Evolutionary conservation across 352 stramenopile genomes (phyloP), one percentile per base, ranked within the genome.

Genomic region (Phytophthora europaea): DNA sequence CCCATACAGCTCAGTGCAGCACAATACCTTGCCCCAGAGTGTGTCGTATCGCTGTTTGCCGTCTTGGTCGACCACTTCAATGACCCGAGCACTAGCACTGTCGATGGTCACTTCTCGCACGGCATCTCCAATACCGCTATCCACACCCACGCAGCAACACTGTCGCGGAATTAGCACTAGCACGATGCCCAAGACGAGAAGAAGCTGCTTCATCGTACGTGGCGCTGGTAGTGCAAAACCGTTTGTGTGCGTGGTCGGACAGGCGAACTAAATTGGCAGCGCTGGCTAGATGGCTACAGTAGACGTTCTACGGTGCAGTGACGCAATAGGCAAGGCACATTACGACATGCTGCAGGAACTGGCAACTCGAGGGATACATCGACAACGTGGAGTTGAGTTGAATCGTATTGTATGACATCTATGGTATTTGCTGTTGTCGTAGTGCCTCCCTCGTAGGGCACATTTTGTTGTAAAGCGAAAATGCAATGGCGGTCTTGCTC

Each of bases 351-450:
- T 23, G 18, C 15, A n/a, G 18, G 7, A 51, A 16, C n/a, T 54
- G 48, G 9, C n/a, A 28, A 53, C 18, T 43, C 6, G 28, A 59
- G 16, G 20, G 31, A 59, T 61, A 61, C 34, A 13, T 45, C 36
- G 36, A 45, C 36, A 45, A 4, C 13, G 13, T 45, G 3, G 31
- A 40, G 20, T 53, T 48, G 52, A 55, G 51, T 64, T 54, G n/a
- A 54, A 36, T 61, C 12, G 52, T 73, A 64, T 45, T 71, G 54
- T 74, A 71, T 75, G 18, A 22, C 31, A 73, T 70, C 28, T 66
- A 66, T 66, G 28, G 38, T 75, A 65, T 57, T 55, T 48, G 16
- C 22, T 70, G 53, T 15, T 45, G 28, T 26, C 52, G 57, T 58
- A 47, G 15, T 45, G 33, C 13, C 28, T 43, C n/a, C 43, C 38